Percentiles rank a stretch among this genome's conserved stretches.
Evolutionary conservation across 345 rosid genomes (phyloP).

Genomic region (Bretschneidera sinensis): DNA sequence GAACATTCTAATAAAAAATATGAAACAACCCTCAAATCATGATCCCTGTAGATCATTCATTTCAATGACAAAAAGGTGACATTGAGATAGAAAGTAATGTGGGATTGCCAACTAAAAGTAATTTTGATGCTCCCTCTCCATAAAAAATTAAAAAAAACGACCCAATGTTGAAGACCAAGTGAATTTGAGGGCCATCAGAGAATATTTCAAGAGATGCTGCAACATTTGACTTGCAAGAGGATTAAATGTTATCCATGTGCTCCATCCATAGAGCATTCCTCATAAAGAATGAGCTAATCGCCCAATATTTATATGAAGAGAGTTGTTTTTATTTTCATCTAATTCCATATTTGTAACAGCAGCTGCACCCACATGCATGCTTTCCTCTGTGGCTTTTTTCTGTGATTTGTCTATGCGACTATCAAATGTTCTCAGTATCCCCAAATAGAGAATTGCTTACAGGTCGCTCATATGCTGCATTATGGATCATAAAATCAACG

Average conservation of each 20-base stretch:
- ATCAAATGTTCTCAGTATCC: not conserved
- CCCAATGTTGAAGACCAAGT: not conserved
- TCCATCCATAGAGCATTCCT: not conserved
- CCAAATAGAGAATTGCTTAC: constrained; percentile 33
- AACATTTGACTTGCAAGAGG: not conserved
- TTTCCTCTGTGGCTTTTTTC: not conserved
- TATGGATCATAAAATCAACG: constrained; percentile 81
- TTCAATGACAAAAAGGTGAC: no score
- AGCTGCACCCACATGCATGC: not conserved
- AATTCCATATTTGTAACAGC: not conserved
- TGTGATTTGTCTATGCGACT: not conserved
- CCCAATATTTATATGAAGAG: not conserved
- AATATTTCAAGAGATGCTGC: no score
- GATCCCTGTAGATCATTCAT: no score
- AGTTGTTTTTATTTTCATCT: no score
- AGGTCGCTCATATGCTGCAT: constrained; percentile 94
- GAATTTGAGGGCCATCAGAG: no score
- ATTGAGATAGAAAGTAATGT: no score
- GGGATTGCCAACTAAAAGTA: no score
- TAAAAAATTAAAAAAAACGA: not conserved
- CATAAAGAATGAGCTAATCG: not conserved
- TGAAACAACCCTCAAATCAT: no score
- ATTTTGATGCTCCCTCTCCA: not conserved
- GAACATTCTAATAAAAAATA: no score
- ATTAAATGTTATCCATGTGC: not conserved